A percentile compares a stretch with the other conserved stretches of the same genome.
phyloP scores from a whole-genome alignment of 495 filamentous ascomycete genomes.

The Penicillium diatomitis region DNA sequence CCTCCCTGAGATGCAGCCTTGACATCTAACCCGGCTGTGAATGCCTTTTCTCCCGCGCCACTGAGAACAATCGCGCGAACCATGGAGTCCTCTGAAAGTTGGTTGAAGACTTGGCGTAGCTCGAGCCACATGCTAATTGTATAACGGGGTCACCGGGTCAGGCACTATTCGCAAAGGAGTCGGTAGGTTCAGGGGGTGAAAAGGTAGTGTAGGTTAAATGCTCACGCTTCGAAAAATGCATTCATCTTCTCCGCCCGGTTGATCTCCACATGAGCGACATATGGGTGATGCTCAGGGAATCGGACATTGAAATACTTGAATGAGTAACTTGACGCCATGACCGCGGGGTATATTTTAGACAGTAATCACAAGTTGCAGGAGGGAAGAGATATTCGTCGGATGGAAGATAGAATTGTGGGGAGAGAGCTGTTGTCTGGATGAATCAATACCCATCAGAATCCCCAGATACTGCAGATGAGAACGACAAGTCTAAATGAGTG shows the following conservation, averaged over 20 bases:
- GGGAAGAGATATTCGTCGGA: too few species aligned
- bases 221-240: slow-evolving; percentile 67
- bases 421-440: neutral
- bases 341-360: neutral
- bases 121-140: slow-evolving; percentile 74
- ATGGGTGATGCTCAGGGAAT: slow-evolving; percentile 50
- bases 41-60: slow-evolving; percentile 73
- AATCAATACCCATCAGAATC: too few species aligned
- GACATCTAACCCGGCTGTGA: slow-evolving; percentile 76
- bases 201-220: neutral
- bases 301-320: slow-evolving; percentile 72
- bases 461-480: too few species aligned
- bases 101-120: slow-evolving; percentile 59
- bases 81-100: slow-evolving; percentile 60
- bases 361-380: neutral
- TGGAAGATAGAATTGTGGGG: neutral
- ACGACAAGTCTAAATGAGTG: neutral
- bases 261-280: slow-evolving; percentile 88
- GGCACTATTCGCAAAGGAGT: neutral
- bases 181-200: neutral
- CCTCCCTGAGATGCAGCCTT: slow-evolving; percentile 44
- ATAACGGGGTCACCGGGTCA: neutral
- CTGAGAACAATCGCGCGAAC: slow-evolving; percentile 76
- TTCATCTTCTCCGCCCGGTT: slow-evolving; percentile 87
- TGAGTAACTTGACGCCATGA: slow-evolving; percentile 21